Percentiles rank a stretch among this genome's conserved stretches.
Conservation (phyloP, 2,329 filamentous ascomycete species). For the Fusarium setosum region DNA sequence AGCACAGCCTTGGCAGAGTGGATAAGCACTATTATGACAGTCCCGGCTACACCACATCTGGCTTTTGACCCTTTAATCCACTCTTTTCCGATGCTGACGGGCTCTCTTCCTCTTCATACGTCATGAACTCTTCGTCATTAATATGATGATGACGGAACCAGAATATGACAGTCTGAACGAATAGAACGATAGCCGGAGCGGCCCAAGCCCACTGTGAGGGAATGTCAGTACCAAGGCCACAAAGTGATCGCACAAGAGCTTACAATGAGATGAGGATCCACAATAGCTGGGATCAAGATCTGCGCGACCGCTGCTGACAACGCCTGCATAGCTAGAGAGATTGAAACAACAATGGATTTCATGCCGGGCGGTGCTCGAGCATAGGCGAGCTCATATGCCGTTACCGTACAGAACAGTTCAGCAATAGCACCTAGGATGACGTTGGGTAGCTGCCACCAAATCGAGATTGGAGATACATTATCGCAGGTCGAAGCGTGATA, state of each 20-base stretch:
- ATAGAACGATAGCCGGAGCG: slow-evolving; percentile 39
- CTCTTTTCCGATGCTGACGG: not conserved
- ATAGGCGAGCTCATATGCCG: slow-evolving; percentile 54
- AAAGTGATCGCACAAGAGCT: not conserved
- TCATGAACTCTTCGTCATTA: slow-evolving; percentile 32
- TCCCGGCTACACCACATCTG: not conserved
- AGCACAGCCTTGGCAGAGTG: too few species aligned
- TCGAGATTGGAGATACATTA: slow-evolving; percentile 29
- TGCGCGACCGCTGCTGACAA: slow-evolving; percentile 57
- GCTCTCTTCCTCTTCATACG: not conserved
- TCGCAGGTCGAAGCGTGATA: slow-evolving; percentile 40
- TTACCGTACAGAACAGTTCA: slow-evolving; percentile 45
- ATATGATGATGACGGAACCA: slow-evolving; percentile 39
- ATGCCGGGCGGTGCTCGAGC: slow-evolving; percentile 62
- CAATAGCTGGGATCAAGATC: slow-evolving; percentile 53
- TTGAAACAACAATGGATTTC: slow-evolving; percentile 61
- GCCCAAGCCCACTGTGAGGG: slow-evolving; percentile 40
- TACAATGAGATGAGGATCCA: slow-evolving; percentile 58
- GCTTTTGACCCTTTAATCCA: not conserved
- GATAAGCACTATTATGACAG: too few species aligned
- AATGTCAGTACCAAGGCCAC: slow-evolving; percentile 38
- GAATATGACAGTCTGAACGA: slow-evolving; percentile 38
- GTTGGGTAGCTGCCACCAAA: slow-evolving; percentile 38
- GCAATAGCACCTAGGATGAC: slow-evolving; percentile 44
- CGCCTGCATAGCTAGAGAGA: slow-evolving; percentile 61